A percentile compares a stretch with the other conserved stretches of the same genome.
These are phyloP conservation scores for Penicillium sp. DNA, from an alignment of 2,329 filamentous ascomycete genomes.

Conservation along the genomic window DNA sequence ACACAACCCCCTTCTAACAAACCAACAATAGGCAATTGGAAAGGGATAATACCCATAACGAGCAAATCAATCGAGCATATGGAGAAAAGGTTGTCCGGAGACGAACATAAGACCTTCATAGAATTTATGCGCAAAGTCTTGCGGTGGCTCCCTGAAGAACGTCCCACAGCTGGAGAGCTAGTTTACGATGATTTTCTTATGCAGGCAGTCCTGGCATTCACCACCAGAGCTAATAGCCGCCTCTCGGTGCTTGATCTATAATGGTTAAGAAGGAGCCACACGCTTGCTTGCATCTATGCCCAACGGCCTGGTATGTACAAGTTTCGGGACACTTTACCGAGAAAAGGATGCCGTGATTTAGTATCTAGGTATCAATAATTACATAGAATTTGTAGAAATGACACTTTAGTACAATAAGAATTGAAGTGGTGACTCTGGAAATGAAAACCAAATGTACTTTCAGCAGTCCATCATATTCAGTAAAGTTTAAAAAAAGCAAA, in stretches of 20 bases:
- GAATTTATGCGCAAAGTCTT: conserved; percentile 2
- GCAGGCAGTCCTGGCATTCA: not conserved
- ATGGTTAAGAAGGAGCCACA: too few relatives aligned
- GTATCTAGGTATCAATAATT: too few relatives aligned
- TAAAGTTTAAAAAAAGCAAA: too few relatives aligned
- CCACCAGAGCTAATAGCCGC: not conserved
- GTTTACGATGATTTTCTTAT: conserved; percentile 19
- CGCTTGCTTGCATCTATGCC: too few relatives aligned
- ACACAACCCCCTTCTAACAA: not conserved
- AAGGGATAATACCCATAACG: conserved; percentile 3
- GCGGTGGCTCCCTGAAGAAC: conserved; percentile 5
- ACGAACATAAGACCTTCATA: not conserved
- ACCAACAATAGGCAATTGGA: conserved; percentile 1
- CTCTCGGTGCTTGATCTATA: not conserved
- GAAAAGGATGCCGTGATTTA: too few relatives aligned
- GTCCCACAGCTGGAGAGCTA: conserved; percentile 3
- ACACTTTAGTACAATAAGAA: too few relatives aligned
- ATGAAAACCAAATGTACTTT: too few relatives aligned
- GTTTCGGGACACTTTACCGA: too few relatives aligned
- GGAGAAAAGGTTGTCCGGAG: conserved; percentile 3
- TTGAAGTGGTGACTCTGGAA: too few relatives aligned
- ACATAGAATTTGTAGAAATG: too few relatives aligned
- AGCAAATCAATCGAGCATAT: not conserved
- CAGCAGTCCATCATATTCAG: too few relatives aligned
- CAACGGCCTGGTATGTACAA: too few relatives aligned